These are phyloP conservation scores for Annona cherimola DNA, from an alignment of 164 flowering plant species.

Conservation along the genomic window DNA sequence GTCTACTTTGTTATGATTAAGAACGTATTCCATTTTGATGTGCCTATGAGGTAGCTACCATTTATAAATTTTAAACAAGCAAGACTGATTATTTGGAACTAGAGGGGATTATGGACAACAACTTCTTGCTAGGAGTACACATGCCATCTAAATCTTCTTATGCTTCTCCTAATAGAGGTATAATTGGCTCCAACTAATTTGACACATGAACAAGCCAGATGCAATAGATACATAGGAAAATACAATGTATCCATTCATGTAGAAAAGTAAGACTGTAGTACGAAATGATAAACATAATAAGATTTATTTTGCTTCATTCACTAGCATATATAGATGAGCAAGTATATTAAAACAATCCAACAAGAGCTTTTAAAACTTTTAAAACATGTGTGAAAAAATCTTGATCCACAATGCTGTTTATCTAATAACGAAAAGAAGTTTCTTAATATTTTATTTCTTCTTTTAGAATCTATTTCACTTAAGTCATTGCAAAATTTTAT, in stretches of 20 bases:
- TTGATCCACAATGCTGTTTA: too few relatives aligned
- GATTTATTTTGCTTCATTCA: neutral
- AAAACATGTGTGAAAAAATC: neutral
- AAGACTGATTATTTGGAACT: constrained; percentile 34
- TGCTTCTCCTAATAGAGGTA: constrained; percentile 10
- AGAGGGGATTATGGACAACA: constrained; percentile 43
- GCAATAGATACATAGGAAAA: neutral
- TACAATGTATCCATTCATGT: neutral
- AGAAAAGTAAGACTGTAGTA: neutral
- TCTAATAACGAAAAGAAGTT: too few relatives aligned
- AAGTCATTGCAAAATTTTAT: too few relatives aligned
- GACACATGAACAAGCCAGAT: too few relatives aligned
- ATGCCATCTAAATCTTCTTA: constrained; percentile 20
- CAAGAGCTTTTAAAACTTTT: neutral
- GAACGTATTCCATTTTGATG: constrained; percentile 83
- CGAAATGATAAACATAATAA: too few relatives aligned
- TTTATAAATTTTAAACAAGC: neutral
- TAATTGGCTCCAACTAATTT: neutral
- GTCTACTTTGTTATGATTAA: constrained; percentile 94
- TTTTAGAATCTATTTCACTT: too few relatives aligned
- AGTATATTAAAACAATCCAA: neutral
- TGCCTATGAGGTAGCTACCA: constrained; percentile 20
- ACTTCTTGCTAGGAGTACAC: constrained; percentile 41
- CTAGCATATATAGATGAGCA: neutral
- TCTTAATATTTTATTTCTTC: too few relatives aligned